Evolutionary conservation across 2,329 filamentous ascomycete genomes (phyloP), one percentile per base, ranked within the genome.

Genomic region (Monosporascus sp.): DNA sequence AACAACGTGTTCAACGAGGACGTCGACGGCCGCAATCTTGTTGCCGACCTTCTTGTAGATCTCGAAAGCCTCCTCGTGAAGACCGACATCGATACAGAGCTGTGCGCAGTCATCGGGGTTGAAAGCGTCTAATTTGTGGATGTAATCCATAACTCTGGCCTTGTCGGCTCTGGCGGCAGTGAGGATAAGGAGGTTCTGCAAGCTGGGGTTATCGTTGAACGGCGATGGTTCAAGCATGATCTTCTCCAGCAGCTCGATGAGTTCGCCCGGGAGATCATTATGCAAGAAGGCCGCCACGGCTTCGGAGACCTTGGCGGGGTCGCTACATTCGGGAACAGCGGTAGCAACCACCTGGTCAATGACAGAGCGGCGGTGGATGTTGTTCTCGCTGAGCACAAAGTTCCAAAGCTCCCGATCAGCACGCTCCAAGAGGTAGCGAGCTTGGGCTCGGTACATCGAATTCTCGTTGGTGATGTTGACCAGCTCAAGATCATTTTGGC

Each of bases 381-480:
- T 99, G 81, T 97, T 97, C 64, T 91, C 86, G 71, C 88, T 96
- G 36, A 99, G 81, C 16, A 97, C 94, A 68, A 97, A 99, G 50
- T 82, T 80, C 95, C 95, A 99, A 48, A 99, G 85, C 71, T 99
- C 94, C 2, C 79, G 71, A 66, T 99, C 94, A 38, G 90, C 88
- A 61, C 94, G 87, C 66, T 97, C 92, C 50, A 99, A 79, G 24
- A 99, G 81, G 73, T 99, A 99, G 38, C 94, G 88, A 54, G 92
- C 93, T 73, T 99, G 94, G n/a, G 90, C 90, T 65, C 92, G 88
- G 82, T 96, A 99, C 94, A 99, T 99, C n/a, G 90, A 87, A 76
- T 99, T 99, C 75, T 99, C 95, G 65, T 97, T 99, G 67, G 94
- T 97, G 67, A 99, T 93, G 72, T 89, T 94, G 73, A 99, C 93